Base-by-base conservation (phyloP, 139 green algal genomes). In the Chlamydomonas eustigma region DNA sequence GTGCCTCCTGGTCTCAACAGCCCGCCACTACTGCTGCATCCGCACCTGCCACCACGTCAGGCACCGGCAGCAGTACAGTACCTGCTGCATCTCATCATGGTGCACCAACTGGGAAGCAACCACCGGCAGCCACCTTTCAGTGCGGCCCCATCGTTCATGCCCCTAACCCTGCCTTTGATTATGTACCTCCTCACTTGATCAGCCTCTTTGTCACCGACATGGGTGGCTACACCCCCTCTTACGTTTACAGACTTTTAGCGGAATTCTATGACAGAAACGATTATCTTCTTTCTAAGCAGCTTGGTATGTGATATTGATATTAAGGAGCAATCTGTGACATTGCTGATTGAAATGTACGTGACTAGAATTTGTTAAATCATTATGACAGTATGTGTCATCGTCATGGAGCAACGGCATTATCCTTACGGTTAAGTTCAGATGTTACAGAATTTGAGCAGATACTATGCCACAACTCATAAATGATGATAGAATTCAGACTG, bases 121-220 rank as follows among this genome's bases (percentile, higher is more conserved):
- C 52, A 6, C 4, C 6, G 52, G 64, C 32, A 71, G 69, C 31
- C 36, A 51, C 51, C 77, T 38, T 4, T 28, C 75, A 25, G 69
- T 50, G n/a, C 18, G 77, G 74, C 3, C 65, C 65, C 22, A 86
- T 82, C 35, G 78, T 97, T 35, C 87, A 96, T 50, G 89, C 97
- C 30, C 80, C 87, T 65, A 98, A 97, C 71, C 95, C 95, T 0
- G 71, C 77, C 3, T 97, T 92, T 72, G 95, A 99, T 74, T 99
- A 97, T 80, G 90, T 99, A 33, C 91, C 96, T 25, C 94, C 95
- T 1, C 84, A 97, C 68, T 84, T 98, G 1, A 91, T 97, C 83
- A 90, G 68, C 68, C 82, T 99, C 28, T 95, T 97, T 78, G 82
- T 98, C 12, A 98, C 93, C 0, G 93, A 97, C 79, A 95, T 87